Percentiles rank a stretch among this genome's conserved stretches.
Evolutionary conservation across 148 eudicot species (phyloP).

Genomic region (Rhododendron ovatum): DNA sequence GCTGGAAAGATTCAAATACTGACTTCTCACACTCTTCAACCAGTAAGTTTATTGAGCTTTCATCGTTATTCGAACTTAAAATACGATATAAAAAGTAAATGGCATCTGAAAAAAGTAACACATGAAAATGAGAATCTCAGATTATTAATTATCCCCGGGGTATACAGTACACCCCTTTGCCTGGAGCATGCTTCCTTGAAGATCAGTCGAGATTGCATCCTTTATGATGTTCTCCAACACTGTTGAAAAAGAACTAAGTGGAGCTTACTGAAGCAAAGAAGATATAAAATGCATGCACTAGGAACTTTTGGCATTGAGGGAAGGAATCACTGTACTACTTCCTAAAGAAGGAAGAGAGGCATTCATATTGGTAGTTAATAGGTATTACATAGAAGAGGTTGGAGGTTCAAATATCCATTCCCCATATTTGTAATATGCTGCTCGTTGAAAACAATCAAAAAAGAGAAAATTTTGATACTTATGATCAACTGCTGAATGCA

Average conservation of each 20-base stretch:
- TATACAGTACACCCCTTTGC: not conserved
- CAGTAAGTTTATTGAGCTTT: conserved; percentile 44
- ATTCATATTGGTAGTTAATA: not conserved
- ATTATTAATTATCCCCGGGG: not conserved
- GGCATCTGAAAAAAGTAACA: not conserved
- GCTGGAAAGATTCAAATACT: conserved; percentile 76
- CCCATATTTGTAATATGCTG: not conserved
- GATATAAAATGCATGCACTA: not conserved
- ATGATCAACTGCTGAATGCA: not conserved
- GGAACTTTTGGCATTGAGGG: not conserved
- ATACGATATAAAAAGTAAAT: too few relatives aligned
- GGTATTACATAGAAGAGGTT: not conserved
- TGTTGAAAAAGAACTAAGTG: not conserved
- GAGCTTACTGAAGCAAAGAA: not conserved
- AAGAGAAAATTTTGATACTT: not conserved
- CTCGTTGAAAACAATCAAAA: not conserved
- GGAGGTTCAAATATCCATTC: not conserved
- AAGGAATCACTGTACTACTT: not conserved
- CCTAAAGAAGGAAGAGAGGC: not conserved
- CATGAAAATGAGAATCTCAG: not conserved
- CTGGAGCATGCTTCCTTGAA: not conserved
- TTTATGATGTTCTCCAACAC: not conserved
- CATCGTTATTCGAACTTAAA: not conserved
- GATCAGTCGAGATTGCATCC: not conserved
- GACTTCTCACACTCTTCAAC: conserved; percentile 87